phyloP scores from a whole-genome alignment of 78 protist species.

The Tieghemostelium lacteum region DNA sequence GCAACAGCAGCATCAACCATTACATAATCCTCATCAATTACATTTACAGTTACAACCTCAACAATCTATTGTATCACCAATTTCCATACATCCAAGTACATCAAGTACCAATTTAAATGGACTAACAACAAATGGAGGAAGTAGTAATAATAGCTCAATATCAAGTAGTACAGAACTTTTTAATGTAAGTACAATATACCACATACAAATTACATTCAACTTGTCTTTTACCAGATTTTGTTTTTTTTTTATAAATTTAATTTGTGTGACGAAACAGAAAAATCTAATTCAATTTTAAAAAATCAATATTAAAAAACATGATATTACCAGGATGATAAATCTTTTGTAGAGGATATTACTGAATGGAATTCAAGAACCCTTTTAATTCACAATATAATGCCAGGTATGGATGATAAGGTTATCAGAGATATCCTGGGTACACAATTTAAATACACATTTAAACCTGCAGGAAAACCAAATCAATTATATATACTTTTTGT shows the following conservation, averaged over 20 bases:
- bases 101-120: background rate
- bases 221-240: background rate
- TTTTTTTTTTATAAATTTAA: too few relatives aligned
- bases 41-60: background rate
- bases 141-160: background rate
- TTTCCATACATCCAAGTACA: background rate
- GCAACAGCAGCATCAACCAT: background rate
- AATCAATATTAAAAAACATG: background rate
- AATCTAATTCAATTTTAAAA: background rate
- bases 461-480: slow-evolving; percentile 44
- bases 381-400: slow-evolving; percentile 62
- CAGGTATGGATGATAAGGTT: slow-evolving; percentile 39
- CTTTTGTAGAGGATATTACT: slow-evolving; percentile 2
- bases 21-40: background rate
- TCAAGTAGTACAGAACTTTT: background rate
- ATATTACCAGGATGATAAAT: background rate
- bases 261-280: background rate
- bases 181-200: background rate
- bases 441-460: background rate
- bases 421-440: slow-evolving; percentile 21
- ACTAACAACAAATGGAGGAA: background rate
- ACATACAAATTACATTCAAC: background rate
- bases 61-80: background rate
- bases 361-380: slow-evolving; percentile 70
- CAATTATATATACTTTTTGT: slow-evolving; percentile 43